Percentiles rank a stretch among this genome's conserved stretches.
These are phyloP conservation scores for Scheffersomyces spartinae DNA, from an alignment of 805 yeast genomes.

Conservation along the genomic window DNA sequence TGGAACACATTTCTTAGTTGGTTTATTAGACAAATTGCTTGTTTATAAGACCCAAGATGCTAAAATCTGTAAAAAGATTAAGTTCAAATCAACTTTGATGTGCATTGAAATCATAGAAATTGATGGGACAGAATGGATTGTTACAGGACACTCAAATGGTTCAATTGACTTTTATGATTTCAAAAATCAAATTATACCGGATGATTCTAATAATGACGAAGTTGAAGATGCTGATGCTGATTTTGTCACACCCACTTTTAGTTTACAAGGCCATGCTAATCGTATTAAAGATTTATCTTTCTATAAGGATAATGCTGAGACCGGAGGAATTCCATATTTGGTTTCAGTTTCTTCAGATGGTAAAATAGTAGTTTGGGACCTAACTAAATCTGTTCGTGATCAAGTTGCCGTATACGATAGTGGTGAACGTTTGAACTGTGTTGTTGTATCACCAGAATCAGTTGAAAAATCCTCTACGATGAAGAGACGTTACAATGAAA, in stretches of 20 bases:
- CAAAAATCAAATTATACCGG: conserved; percentile 8
- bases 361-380: conserved; percentile 82
- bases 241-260: conserved; percentile 36
- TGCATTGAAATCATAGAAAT: conserved; percentile 42
- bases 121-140: conserved; percentile 42
- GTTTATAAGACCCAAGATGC: conserved; percentile 57
- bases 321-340: conserved; percentile 33
- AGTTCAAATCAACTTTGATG: conserved; percentile 52
- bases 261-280: conserved; percentile 68
- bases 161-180: conserved; percentile 45
- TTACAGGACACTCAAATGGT: conserved; percentile 66
- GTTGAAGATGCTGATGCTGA: conserved; percentile 17
- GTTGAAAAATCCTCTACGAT: conserved; percentile 64
- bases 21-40: conserved; percentile 51
- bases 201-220: conserved; percentile 8
- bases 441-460: conserved; percentile 61
- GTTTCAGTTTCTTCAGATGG: conserved; percentile 91
- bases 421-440: conserved; percentile 86
- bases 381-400: conserved; percentile 39
- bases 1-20: conserved; percentile 72
- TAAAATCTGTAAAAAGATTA: conserved; percentile 40
- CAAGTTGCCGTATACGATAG: conserved; percentile 86
- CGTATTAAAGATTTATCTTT: conserved; percentile 74
- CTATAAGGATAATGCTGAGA: conserved; percentile 26
- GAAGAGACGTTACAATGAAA: conserved; percentile 41